Percentiles rank a stretch among this genome's conserved stretches.
Evolutionary conservation across 768 basidiomycete species (phyloP).

Genomic region (Suillus subaureus): DNA sequence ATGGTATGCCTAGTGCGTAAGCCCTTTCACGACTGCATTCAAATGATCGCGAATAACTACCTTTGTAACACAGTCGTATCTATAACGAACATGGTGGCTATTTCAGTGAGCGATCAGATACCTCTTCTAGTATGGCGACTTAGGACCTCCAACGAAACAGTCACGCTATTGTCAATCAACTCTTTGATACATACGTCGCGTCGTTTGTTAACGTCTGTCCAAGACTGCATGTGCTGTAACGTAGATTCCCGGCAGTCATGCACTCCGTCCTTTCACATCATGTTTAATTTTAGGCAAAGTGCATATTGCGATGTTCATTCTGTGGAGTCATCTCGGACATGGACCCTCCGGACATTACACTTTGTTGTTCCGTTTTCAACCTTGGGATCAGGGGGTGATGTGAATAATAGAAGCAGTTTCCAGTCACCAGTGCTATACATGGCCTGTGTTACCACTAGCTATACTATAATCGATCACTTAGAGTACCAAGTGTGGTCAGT

Average conservation of each 20-base stretch:
- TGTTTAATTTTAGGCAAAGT: constrained; percentile 11
- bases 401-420: not conserved
- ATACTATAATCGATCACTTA: not conserved
- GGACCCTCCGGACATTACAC: not conserved
- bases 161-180: constrained; percentile 5
- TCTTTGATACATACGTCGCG: constrained; percentile 8
- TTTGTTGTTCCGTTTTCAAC: not conserved
- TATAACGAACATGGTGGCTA: not conserved
- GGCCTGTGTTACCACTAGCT: not conserved
- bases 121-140: not conserved
- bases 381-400: not conserved
- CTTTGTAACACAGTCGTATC: constrained; percentile 4
- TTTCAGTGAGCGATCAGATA: constrained; percentile 2
- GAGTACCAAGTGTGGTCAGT: not conserved
- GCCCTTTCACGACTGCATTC: not conserved
- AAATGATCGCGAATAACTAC: not conserved
- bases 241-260: constrained; percentile 6
- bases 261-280: constrained; percentile 11
- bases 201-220: not conserved
- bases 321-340: not conserved
- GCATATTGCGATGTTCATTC: constrained; percentile 4
- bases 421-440: no score
- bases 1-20: constrained; percentile 7
- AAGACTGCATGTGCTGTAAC: not conserved
- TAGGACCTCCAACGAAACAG: not conserved